These are phyloP conservation scores for Nidula niveotomentosa DNA, from an alignment of 1,284 basidiomycete species.

Conservation along the genomic window DNA sequence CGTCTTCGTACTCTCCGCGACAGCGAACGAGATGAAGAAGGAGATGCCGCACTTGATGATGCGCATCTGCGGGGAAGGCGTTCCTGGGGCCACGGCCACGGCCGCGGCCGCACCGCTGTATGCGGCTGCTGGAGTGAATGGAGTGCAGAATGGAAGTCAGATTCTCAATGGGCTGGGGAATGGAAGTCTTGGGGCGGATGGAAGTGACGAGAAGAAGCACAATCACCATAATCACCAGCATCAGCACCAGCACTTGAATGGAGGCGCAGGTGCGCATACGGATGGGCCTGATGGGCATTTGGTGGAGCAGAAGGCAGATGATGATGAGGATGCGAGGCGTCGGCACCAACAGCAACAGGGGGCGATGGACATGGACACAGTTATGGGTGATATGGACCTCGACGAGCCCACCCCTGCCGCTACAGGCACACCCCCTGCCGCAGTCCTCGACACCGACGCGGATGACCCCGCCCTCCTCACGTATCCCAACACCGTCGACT, in stretches of 20 bases:
- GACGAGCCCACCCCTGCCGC: not conserved
- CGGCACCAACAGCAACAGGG: slow-evolving; percentile 9
- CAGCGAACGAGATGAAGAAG: slow-evolving; percentile 43
- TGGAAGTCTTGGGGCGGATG: no score
- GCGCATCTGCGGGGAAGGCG: slow-evolving; percentile 32
- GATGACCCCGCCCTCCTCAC: slow-evolving; percentile 9
- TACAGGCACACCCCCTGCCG: not conserved
- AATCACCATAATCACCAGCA: no score
- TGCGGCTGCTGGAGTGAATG: not conserved
- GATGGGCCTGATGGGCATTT: slow-evolving; percentile 34
- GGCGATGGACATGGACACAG: slow-evolving; percentile 15
- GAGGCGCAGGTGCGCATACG: slow-evolving; percentile 22
- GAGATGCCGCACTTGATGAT: slow-evolving; percentile 52
- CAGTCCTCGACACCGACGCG: slow-evolving; percentile 4
- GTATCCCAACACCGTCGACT: slow-evolving; percentile 63
- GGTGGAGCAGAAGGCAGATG: slow-evolving; percentile 20
- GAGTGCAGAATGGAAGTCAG: not conserved
- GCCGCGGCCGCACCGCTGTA: not conserved
- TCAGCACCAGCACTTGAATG: no score
- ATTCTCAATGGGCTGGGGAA: no score
- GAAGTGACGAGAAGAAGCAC: no score
- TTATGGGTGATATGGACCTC: not conserved
- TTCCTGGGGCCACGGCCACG: slow-evolving; percentile 28
- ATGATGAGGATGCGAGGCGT: slow-evolving; percentile 10
- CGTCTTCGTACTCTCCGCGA: slow-evolving; percentile 81